Evolutionary conservation across 2,329 filamentous ascomycete genomes (phyloP), one percentile per base, ranked within the genome.

Genomic region (Delphinella strobiligena): DNA sequence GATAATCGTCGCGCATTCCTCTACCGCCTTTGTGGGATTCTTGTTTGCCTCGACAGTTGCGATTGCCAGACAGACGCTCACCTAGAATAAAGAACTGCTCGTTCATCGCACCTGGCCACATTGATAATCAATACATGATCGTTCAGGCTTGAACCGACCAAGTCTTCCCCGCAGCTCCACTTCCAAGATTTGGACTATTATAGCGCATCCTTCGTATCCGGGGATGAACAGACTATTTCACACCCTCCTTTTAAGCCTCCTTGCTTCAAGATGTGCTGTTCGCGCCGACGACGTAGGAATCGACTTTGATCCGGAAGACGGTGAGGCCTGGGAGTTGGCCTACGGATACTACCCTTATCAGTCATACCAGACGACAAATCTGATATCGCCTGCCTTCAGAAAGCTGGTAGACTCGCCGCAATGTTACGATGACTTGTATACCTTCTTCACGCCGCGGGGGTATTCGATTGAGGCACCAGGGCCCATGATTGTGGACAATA

Each of bases 381-480:
- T 40, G 14, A 36, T 40, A n/a, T 43, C 38, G 24, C 44, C 44
- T 19, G n/a, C 29, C n/a, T 31, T 45, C 30, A 29, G 31, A 11
- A 37, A 19, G 9, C 15, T 41, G n/a, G 29, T 35, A 9, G 38
- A 36, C 10, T 41, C 37, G 3, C 35, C 40, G 4, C 24, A 36
- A 15, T 45, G 39, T 16, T 29, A 38, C 12, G 43, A 41, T 17
- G 43, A 37, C 10, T 34, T 37, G 16, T 36, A 43, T 31, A 27
- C 36, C 37, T 57, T 59, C 43, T 44, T 59, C 31, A 55, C 55
- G 2, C 56, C 56, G 10, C 43, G 53, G 40, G 56, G 56, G 5
- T 53, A 47, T 42, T 49, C 49, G 10, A 46, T 58, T 12, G 32
- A 42, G 4, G 47, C 49, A 15, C 54, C 56, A 7, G 54, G 52